Evolutionary conservation across 371 early-diverging fungal species (phyloP), one percentile per base, ranked within the genome.

Genomic region (Entomophthora muscae): DNA sequence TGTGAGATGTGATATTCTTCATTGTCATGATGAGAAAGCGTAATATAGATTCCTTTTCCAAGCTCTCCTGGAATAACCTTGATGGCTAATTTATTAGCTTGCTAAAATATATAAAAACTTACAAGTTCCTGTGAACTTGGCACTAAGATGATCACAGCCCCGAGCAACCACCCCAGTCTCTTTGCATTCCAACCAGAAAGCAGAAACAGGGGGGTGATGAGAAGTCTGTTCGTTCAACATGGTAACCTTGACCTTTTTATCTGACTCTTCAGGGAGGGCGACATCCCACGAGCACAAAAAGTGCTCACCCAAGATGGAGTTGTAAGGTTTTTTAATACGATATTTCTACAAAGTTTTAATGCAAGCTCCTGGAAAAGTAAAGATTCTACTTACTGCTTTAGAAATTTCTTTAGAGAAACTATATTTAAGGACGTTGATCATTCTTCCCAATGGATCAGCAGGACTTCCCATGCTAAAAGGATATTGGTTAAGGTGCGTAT

Each of bases 371-470:
- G 5, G 17, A 42, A 42, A 42, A 10, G 5, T 42, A 10, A 42
- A 17, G 5, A 5, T 10, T 42, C 17, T 17, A 42, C 42, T 42
- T 17, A 42, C 42, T 5, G 42, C 42, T 42, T 42, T 42, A 42
- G 42, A 42, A 42, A 42, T 42, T 42, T 83, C 82, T 66, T 84
- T 86, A 53, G 81, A 73, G 63, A 75, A 78, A 80, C 84, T 83
- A 81, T 82, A 86, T 51, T 79, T 73, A 32, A 84, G 67, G 30
- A 80, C 76, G 12, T 75, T 72, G 55, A 86, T 64, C 79, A 86
- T 81, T 31, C 86, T 77, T 65, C 83, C 83, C 5, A 80, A 65
- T 3, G 79, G 79, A 54, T 81, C 81, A 55, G 55, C 24, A n/a
- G 24, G 10, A 24, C 10, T 26, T 24, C 28, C 28, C 55, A 55